Conservation (phyloP, 169 alveolate species). For the Sarcocystis neurona region DNA sequence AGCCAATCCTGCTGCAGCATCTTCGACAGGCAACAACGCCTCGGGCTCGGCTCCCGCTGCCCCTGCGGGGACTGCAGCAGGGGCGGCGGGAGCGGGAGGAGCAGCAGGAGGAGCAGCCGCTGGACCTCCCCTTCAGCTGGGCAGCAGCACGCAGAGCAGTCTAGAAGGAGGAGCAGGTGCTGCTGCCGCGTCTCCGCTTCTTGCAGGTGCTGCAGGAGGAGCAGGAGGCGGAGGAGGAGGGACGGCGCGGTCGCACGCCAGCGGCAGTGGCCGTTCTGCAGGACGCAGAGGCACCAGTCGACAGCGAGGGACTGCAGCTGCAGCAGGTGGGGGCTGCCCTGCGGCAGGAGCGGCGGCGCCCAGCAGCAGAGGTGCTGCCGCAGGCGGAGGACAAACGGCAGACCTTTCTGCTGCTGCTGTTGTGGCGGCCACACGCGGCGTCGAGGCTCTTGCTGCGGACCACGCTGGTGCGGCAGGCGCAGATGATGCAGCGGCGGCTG, state of each 20-base stretch:
- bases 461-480: not conserved
- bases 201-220: not conserved
- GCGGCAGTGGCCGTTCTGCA: not conserved
- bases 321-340: not conserved
- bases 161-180: no score
- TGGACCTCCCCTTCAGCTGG: no score
- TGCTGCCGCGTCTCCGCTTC: not conserved
- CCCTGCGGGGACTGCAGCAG: not conserved
- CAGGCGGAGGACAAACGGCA: no score
- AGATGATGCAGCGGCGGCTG: conserved; percentile 43
- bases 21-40: not conserved
- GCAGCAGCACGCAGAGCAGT: no score
- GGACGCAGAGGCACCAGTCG: conserved; percentile 19
- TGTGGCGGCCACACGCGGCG: not conserved
- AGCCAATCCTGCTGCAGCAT: not conserved
- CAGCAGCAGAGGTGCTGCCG: no score
- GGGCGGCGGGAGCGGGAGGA: not conserved
- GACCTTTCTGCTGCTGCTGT: no score
- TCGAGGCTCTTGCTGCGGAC: conserved; percentile 10
- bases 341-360: not conserved
- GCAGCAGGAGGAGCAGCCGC: not conserved
- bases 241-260: not conserved
- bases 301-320: not conserved
- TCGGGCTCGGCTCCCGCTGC: not conserved
- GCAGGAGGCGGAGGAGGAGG: not conserved